Conservation (phyloP, 2,329 filamentous ascomycete species). For the Scytalidium lignicola region DNA sequence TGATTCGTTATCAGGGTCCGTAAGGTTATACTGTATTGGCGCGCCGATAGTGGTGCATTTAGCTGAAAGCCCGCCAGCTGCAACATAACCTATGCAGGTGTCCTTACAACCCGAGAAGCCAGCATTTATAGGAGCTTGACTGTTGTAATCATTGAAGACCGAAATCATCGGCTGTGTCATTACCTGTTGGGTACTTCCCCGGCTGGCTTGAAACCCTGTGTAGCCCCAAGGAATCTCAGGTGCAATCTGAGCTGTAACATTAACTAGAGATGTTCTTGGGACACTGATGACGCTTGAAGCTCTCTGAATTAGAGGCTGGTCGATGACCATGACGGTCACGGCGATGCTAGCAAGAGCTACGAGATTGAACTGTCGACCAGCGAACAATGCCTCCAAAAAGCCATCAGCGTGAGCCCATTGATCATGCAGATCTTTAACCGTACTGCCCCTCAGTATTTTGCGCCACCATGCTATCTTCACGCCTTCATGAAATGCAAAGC, state of each 20-base stretch:
- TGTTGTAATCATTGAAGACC: neutral
- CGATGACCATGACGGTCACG: conserved; percentile 8
- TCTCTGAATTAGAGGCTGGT: conserved; percentile 13
- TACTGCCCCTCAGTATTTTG: conserved; percentile 7
- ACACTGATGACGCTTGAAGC: conserved; percentile 8
- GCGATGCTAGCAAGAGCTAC: conserved; percentile 8
- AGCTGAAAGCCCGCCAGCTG: conserved; percentile 6
- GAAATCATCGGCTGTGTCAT: conserved; percentile 7
- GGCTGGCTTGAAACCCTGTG: conserved; percentile 5
- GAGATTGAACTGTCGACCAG: conserved; percentile 9
- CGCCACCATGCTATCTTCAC: conserved; percentile 10
- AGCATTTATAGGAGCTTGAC: conserved; percentile 4
- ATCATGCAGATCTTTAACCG: conserved; percentile 4
- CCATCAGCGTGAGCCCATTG: conserved; percentile 7
- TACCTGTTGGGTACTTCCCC: neutral
- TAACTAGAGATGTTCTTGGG: neutral
- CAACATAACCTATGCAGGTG: conserved; percentile 4
- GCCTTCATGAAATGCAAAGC: conserved; percentile 8
- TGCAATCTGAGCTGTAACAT: conserved; percentile 5
- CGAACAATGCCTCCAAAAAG: conserved; percentile 7
- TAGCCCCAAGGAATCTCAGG: conserved; percentile 10
- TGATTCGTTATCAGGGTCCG: too few species aligned
- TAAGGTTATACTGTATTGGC: neutral
- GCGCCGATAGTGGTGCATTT: conserved; percentile 2
- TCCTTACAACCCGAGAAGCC: conserved; percentile 6